phyloP scores from a whole-genome alignment of 2,329 filamentous ascomycete genomes.

The Exophiala calicioides region DNA sequence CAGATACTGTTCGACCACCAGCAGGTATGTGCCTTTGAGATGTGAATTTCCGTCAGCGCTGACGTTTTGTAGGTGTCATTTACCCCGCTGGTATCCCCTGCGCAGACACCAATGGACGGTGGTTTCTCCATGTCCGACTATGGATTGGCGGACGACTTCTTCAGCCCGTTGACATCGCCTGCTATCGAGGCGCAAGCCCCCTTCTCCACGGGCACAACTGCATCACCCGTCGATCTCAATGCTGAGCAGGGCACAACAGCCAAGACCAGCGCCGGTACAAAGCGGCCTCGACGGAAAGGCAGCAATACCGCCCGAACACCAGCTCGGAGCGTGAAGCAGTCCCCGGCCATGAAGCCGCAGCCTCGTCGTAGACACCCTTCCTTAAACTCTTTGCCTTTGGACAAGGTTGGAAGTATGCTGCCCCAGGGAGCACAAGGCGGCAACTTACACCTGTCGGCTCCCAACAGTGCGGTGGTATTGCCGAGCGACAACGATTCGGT shows the following conservation, averaged over 20 bases:
- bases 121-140: slow-evolving; percentile 51
- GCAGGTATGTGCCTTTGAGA: slow-evolving; percentile 33
- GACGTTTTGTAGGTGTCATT: slow-evolving; percentile 45
- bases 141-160: slow-evolving; percentile 50
- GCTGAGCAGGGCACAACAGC: slow-evolving; percentile 37
- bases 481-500: slow-evolving; percentile 50
- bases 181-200: slow-evolving; percentile 48
- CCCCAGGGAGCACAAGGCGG: slow-evolving; percentile 41
- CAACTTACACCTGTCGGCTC: slow-evolving; percentile 29
- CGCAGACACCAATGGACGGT: slow-evolving; percentile 52
- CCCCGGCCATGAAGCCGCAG: slow-evolving; percentile 46
- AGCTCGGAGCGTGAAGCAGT: slow-evolving; percentile 43
- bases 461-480: slow-evolving; percentile 26
- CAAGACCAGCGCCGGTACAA: slow-evolving; percentile 38
- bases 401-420: slow-evolving; percentile 37
- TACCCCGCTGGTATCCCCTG: slow-evolving; percentile 52
- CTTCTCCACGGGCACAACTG: slow-evolving; percentile 44
- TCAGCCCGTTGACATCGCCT: slow-evolving; percentile 53
- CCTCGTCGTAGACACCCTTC: slow-evolving; percentile 38
- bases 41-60: slow-evolving; percentile 3
- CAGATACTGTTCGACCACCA: slow-evolving; percentile 49
- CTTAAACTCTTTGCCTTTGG: slow-evolving; percentile 30
- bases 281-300: slow-evolving; percentile 43
- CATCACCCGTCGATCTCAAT: slow-evolving; percentile 44
- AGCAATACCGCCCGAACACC: slow-evolving; percentile 35